Conservation (phyloP, 257 asterid genomes). For the Ehretia macrophylla region DNA sequence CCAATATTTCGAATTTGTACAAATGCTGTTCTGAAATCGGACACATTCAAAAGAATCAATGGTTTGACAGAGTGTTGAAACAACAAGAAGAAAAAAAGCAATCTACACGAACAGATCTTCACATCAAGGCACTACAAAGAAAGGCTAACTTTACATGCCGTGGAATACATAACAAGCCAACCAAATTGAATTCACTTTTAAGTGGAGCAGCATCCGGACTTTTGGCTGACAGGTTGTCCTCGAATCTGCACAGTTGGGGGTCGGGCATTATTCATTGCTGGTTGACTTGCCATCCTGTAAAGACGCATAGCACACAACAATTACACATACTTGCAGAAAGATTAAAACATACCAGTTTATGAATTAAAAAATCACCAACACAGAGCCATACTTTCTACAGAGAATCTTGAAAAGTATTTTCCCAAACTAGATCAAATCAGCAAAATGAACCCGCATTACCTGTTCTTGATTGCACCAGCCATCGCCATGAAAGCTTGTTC, state of each 20-base stretch:
- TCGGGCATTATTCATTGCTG: constrained; percentile 28
- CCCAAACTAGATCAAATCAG: not conserved
- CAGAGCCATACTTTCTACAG: not conserved
- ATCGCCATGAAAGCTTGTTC: constrained; percentile 65
- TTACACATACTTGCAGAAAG: not conserved
- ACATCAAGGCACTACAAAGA: not conserved
- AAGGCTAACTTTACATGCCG: not conserved
- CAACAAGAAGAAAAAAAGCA: not conserved
- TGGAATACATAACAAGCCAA: not conserved
- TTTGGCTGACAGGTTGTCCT: constrained; percentile 47
- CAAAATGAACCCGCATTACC: constrained; percentile 23
- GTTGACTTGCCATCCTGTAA: constrained; percentile 52
- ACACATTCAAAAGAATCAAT: not conserved
- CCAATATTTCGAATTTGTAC: not conserved
- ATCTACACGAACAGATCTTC: not conserved
- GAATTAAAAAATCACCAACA: not conserved
- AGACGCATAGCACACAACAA: not conserved
- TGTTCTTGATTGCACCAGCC: constrained; percentile 49
- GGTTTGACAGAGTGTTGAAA: not conserved
- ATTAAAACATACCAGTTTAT: not conserved
- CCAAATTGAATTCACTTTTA: not conserved
- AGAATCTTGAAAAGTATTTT: not conserved
- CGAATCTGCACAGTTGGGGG: constrained; percentile 45
- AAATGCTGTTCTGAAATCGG: not conserved
- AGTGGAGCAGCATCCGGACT: constrained; percentile 43